These are phyloP conservation scores for Exophiala alcalophila DNA, from an alignment of 2,329 filamentous ascomycete genomes.

Conservation along the genomic window DNA sequence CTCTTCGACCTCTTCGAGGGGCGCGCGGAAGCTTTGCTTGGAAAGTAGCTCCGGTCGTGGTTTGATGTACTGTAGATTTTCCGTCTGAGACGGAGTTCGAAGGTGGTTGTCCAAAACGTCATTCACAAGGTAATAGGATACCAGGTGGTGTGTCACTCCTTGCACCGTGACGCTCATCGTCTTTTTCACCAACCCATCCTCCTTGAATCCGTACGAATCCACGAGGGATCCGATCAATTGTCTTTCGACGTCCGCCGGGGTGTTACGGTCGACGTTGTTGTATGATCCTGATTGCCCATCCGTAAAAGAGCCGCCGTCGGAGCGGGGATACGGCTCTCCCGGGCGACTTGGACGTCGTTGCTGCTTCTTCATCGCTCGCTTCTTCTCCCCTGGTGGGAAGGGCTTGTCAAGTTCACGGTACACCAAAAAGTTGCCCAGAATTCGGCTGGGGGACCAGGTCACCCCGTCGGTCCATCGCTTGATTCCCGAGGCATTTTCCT, in stretches of 20 bases:
- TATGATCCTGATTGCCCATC: slow-evolving; percentile 37
- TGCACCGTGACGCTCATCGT: slow-evolving; percentile 78
- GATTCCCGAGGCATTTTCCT: slow-evolving; percentile 85
- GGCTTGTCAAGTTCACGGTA: slow-evolving; percentile 78
- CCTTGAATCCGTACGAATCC: slow-evolving; percentile 87
- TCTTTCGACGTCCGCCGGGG: slow-evolving; percentile 51
- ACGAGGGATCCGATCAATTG: slow-evolving; percentile 75
- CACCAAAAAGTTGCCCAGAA: slow-evolving; percentile 78
- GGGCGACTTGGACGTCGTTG: slow-evolving; percentile 51
- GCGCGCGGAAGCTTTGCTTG: slow-evolving; percentile 64
- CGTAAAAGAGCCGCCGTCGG: slow-evolving; percentile 38
- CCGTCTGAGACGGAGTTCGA: slow-evolving; percentile 56
- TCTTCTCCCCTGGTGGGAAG: slow-evolving; percentile 80
- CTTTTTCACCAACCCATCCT: slow-evolving; percentile 82
- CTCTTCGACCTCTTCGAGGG: slow-evolving; percentile 59
- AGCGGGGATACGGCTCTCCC: slow-evolving; percentile 51
- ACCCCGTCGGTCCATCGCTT: slow-evolving; percentile 93
- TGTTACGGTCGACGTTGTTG: slow-evolving; percentile 37
- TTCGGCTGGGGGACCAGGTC: slow-evolving; percentile 84
- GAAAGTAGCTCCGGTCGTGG: slow-evolving; percentile 59
- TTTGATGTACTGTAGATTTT: slow-evolving; percentile 49
- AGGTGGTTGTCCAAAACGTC: slow-evolving; percentile 68
- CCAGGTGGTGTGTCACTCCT: slow-evolving; percentile 76
- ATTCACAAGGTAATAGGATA: slow-evolving; percentile 81
- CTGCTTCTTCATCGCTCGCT: slow-evolving; percentile 71